Conservation (phyloP, 2,329 filamentous ascomycete species). For the Fusarium vanettenii region DNA sequence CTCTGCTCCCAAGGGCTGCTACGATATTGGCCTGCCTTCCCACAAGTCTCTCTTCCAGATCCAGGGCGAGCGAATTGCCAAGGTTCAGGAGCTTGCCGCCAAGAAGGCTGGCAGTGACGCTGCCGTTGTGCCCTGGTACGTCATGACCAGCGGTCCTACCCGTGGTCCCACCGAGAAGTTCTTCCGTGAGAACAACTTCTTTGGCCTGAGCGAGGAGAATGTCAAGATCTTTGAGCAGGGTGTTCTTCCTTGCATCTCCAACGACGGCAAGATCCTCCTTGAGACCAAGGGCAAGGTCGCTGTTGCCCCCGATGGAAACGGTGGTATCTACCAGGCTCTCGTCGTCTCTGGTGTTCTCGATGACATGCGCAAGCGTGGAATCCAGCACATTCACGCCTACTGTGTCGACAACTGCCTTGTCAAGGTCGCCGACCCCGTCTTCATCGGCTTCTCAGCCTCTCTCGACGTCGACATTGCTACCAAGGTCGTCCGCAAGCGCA, state of each 20-base stretch:
- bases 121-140: conserved; percentile 92
- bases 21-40: conserved; percentile 93
- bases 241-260: conserved; percentile 94
- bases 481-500: conserved; percentile 99
- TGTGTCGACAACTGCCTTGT: conserved; percentile 99
- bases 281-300: conserved; percentile 92
- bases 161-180: conserved; percentile 91
- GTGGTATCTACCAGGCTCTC: conserved; percentile 94
- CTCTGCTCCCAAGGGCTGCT: conserved; percentile 97
- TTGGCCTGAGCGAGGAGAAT: conserved; percentile 87
- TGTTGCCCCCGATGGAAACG: conserved; percentile 96
- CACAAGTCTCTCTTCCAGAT: conserved; percentile 97
- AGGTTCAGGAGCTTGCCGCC: conserved; percentile 83
- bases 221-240: conserved; percentile 97
- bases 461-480: conserved; percentile 95
- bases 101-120: conserved; percentile 69
- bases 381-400: conserved; percentile 96
- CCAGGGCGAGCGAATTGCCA: conserved; percentile 92
- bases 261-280: conserved; percentile 96
- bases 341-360: conserved; percentile 82
- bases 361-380: conserved; percentile 89
- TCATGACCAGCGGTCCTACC: conserved; percentile 98
- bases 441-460: conserved; percentile 91
- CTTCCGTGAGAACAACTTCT: conserved; percentile 90
- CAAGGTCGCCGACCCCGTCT: conserved; percentile 95